phyloP scores from a whole-genome alignment of 192 early-diverging fungal species.

The Physocladia obscura region DNA sequence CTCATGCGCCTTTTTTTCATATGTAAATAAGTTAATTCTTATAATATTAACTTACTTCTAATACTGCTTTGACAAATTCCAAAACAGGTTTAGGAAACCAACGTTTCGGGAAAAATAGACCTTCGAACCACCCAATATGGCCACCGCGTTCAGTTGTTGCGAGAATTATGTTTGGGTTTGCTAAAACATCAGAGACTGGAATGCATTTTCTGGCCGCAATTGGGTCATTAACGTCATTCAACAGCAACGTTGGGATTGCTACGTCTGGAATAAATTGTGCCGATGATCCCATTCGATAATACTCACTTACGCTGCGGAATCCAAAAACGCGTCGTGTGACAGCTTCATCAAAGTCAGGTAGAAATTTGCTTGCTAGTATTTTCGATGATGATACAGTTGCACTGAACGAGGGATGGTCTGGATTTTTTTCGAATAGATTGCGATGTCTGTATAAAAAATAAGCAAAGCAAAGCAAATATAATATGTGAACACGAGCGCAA shows the following conservation, averaged over 20 bases:
- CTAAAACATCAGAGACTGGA: conserved; percentile 68
- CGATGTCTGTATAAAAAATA: conserved; percentile 5
- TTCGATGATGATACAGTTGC: conserved; percentile 49
- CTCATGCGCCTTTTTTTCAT: background rate
- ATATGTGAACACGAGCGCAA: conserved; percentile 10
- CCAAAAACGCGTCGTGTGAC: conserved; percentile 73
- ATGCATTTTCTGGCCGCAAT: conserved; percentile 67
- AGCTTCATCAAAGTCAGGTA: conserved; percentile 83
- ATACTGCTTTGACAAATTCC: conserved; percentile 42
- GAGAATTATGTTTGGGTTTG: conserved; percentile 79
- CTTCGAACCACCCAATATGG: conserved; percentile 85
- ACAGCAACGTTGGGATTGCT: conserved; percentile 77
- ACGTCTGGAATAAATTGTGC: conserved; percentile 48
- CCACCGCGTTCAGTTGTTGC: conserved; percentile 82
- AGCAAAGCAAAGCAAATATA: background rate
- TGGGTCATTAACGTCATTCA: conserved; percentile 90
- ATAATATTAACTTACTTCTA: conserved; percentile 46
- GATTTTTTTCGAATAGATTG: conserved; percentile 24
- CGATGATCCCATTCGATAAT: conserved; percentile 43
- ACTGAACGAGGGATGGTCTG: conserved; percentile 45
- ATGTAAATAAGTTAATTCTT: background rate
- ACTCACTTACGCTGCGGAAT: conserved; percentile 81
- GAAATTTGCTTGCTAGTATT: conserved; percentile 53
- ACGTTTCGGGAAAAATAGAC: conserved; percentile 28
- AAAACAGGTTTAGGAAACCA: conserved; percentile 45